Evolutionary conservation across 306 rosid species (phyloP).

Genomic region (Psophocarpus tetragonolobus): DNA sequence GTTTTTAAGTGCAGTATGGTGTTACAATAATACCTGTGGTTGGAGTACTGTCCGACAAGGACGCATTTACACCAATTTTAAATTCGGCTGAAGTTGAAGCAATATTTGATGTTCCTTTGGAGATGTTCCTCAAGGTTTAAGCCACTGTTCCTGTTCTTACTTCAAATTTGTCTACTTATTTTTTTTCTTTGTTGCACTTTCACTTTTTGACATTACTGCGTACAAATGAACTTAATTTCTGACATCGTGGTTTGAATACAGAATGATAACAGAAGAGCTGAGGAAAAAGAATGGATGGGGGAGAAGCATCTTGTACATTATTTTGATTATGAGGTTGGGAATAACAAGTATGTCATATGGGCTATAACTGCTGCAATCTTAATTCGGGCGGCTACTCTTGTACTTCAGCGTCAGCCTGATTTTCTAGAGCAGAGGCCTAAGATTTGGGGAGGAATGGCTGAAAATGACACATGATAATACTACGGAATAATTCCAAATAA

Average conservation of each 20-base stretch:
- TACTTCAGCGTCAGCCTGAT: slow-evolving; percentile 63
- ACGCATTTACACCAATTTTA: slow-evolving; percentile 67
- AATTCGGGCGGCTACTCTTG: slow-evolving; percentile 61
- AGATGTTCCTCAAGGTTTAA: slow-evolving; percentile 89
- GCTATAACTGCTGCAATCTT: slow-evolving; percentile 86
- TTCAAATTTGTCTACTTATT: not conserved
- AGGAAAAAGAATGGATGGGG: slow-evolving; percentile 75
- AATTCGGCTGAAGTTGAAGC: slow-evolving; percentile 78
- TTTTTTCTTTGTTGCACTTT: not conserved
- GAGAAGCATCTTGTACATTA: slow-evolving; percentile 63
- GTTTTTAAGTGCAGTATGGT: slow-evolving; percentile 51
- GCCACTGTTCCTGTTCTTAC: slow-evolving; percentile 13
- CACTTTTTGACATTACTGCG: not conserved
- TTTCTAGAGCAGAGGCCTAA: slow-evolving; percentile 69
- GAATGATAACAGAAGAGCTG: slow-evolving; percentile 79
- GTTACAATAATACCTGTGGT: slow-evolving; percentile 74
- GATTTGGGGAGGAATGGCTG: slow-evolving; percentile 60
- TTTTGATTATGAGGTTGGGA: slow-evolving; percentile 59
- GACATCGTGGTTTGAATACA: slow-evolving; percentile 42
- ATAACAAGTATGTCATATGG: slow-evolving; percentile 71
- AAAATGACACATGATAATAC: slow-evolving; percentile 34
- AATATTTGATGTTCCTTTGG: slow-evolving; percentile 80
- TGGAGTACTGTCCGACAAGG: slow-evolving; percentile 61
- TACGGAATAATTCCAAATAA: slow-evolving; percentile 24
- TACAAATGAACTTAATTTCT: slow-evolving; percentile 15